Percentiles rank a stretch among this genome's conserved stretches.
These are phyloP conservation scores for Royoungia palumana DNA, from an alignment of 768 basidiomycete species.

Conservation along the genomic window DNA sequence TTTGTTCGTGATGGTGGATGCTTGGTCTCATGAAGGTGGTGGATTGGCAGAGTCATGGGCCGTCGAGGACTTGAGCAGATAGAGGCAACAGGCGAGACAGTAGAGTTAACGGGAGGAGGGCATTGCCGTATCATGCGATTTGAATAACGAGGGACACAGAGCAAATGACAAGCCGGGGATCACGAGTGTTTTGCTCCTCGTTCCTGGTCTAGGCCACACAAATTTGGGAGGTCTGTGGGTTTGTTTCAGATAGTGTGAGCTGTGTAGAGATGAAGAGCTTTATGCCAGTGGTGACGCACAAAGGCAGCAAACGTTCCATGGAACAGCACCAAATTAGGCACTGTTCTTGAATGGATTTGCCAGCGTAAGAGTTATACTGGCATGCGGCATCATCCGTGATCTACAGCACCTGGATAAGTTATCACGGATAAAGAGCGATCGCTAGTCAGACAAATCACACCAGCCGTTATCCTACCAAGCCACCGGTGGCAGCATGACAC, in stretches of 20 bases:
- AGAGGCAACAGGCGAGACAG: too few relatives aligned
- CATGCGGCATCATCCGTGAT: too few relatives aligned
- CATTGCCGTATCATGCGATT: background rate
- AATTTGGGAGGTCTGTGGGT: background rate
- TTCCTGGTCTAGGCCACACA: too few relatives aligned
- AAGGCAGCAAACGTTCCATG: background rate
- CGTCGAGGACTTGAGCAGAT: too few relatives aligned
- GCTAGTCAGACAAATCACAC: background rate
- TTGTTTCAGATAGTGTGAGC: background rate
- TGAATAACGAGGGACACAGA: background rate
- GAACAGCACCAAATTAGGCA: background rate
- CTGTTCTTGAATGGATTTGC: background rate
- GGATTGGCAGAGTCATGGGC: background rate
- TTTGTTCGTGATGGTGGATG: conserved; percentile 1
- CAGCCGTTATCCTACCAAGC: background rate
- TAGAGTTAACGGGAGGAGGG: background rate
- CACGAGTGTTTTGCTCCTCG: too few relatives aligned
- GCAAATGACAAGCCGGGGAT: background rate
- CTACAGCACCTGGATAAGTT: background rate
- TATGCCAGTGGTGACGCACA: background rate
- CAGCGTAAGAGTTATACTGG: background rate
- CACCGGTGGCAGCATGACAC: background rate
- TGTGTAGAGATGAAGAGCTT: background rate
- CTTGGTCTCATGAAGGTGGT: background rate
- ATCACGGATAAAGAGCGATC: background rate